Percentiles rank a stretch among this genome's conserved stretches.
phyloP scores from a whole-genome alignment of 2,329 filamentous ascomycete species.

The Colletotrichum lini region DNA sequence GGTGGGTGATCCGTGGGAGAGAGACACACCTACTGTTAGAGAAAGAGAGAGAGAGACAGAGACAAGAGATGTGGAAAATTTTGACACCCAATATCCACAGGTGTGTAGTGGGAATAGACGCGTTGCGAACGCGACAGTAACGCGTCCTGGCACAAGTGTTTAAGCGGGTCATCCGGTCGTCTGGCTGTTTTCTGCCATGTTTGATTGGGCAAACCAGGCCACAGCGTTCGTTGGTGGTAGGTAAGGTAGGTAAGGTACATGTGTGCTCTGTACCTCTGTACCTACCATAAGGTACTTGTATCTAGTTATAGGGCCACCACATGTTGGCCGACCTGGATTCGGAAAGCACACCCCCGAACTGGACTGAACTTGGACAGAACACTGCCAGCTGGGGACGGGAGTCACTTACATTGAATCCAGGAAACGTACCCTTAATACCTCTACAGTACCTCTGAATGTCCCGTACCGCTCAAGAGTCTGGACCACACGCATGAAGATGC shows the following conservation, averaged over 20 bases:
- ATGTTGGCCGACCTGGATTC: background rate
- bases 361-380: background rate
- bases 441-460: background rate
- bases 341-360: background rate
- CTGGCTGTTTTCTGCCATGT: background rate
- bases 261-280: too few species aligned
- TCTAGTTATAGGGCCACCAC: background rate
- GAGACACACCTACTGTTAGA: conserved; percentile 24
- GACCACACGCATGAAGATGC: conserved; percentile 28
- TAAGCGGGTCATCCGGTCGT: background rate
- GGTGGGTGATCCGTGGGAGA: conserved; percentile 3
- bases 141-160: background rate
- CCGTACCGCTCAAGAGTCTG: background rate
- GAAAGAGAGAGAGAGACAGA: conserved; percentile 7
- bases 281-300: too few species aligned
- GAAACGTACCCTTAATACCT: too few species aligned
- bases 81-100: background rate
- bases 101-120: conserved; percentile 33
- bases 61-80: conserved; percentile 7
- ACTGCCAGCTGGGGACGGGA: background rate
- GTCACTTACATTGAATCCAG: too few species aligned
- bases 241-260: too few species aligned
- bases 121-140: conserved; percentile 12
- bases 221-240: background rate
- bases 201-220: background rate